Evolutionary conservation across 2,329 filamentous ascomycete genomes (phyloP).

Genomic region (Colletotrichum sp.): DNA sequence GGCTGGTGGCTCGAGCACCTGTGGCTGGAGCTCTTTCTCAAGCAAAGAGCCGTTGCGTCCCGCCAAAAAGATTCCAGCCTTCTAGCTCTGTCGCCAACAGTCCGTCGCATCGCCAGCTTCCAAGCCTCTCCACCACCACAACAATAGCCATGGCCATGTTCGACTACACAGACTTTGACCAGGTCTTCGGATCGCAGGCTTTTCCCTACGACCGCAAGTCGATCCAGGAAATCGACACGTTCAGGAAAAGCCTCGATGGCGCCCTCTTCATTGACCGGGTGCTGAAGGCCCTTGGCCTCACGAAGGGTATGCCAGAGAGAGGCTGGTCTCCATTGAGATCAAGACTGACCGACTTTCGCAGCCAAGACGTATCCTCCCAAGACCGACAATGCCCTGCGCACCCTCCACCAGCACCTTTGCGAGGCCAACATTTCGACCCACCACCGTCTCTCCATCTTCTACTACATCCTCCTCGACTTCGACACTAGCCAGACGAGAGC

Average conservation of each 20-base stretch:
- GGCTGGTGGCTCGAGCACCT: neutral
- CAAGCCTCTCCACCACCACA: neutral
- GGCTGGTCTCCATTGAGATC: too few species aligned
- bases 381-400: constrained; percentile 68
- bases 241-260: constrained; percentile 72
- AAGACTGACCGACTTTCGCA: constrained; percentile 23
- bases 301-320: constrained; percentile 58
- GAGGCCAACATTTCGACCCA: constrained; percentile 69
- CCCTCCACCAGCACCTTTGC: constrained; percentile 74
- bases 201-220: constrained; percentile 67
- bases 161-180: constrained; percentile 70
- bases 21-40: constrained; percentile 10
- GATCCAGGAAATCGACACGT: constrained; percentile 67
- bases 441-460: constrained; percentile 83
- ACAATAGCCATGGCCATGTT: constrained; percentile 51
- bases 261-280: constrained; percentile 82
- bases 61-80: neutral
- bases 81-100: neutral
- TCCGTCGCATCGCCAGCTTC: neutral
- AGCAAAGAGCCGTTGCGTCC: neutral
- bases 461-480: constrained; percentile 82
- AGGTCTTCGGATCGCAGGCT: constrained; percentile 68
- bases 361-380: constrained; percentile 77
- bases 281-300: constrained; percentile 71
- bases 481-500: constrained; percentile 58